Conservation (phyloP, 1,284 basidiomycete genomes). For the Puccinia triticina region DNA sequence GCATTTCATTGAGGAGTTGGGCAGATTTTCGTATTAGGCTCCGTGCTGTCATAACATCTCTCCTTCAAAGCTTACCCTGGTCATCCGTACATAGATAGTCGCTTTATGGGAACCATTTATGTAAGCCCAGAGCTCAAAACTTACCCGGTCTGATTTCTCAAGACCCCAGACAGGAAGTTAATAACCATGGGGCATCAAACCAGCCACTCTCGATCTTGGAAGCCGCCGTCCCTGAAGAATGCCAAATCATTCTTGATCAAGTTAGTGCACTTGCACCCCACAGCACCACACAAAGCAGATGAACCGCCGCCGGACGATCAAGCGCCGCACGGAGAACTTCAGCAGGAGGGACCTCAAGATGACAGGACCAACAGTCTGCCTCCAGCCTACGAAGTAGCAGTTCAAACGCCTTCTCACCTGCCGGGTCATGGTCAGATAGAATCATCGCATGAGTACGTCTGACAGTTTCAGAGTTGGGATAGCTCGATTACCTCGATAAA, state of each 20-base stretch:
- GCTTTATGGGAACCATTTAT: background rate
- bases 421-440: background rate
- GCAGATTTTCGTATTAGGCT: too few species aligned
- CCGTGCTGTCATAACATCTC: background rate
- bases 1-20: too few species aligned
- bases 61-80: background rate
- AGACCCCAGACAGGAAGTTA: background rate
- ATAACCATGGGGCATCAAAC: background rate
- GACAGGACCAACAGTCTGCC: background rate
- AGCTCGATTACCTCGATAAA: background rate
- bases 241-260: background rate
- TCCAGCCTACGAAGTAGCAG: slow-evolving; percentile 10
- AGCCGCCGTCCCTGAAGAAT: background rate
- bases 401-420: background rate
- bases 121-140: background rate
- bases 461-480: background rate
- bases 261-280: background rate
- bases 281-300: background rate
- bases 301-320: background rate
- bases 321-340: background rate
- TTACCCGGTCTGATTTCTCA: background rate
- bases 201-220: background rate
- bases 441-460: background rate
- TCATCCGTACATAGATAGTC: background rate
- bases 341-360: background rate